Percentiles rank a stretch among this genome's conserved stretches.
Evolutionary conservation across 2,329 filamentous ascomycete species (phyloP).

Genomic region (Cordyceps pruinosa): DNA sequence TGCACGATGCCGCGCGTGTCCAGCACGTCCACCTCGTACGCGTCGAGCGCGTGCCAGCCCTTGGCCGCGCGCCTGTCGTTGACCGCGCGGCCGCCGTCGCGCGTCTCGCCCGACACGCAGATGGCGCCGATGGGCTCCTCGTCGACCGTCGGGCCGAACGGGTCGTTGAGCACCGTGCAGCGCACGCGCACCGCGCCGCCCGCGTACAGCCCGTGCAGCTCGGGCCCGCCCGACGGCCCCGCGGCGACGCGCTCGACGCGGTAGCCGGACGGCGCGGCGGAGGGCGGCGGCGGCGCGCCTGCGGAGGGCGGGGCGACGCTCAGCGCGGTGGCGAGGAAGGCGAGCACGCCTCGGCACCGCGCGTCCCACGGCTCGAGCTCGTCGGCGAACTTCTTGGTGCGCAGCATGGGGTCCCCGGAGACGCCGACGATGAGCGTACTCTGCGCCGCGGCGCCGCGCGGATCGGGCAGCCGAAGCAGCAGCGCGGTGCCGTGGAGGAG

Average conservation of each 20-base stretch:
- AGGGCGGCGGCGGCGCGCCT: background rate
- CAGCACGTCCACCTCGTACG: constrained; percentile 87
- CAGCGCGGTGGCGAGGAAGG: constrained; percentile 64
- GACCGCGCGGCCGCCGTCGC: constrained; percentile 73
- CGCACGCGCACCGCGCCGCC: constrained; percentile 58
- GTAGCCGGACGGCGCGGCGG: background rate
- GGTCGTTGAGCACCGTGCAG: constrained; percentile 79
- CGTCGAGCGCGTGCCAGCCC: constrained; percentile 67
- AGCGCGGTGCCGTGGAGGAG: constrained; percentile 82
- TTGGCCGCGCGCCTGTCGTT: constrained; percentile 73
- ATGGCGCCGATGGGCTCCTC: constrained; percentile 71
- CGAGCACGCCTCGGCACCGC: constrained; percentile 61
- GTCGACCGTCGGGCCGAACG: constrained; percentile 85
- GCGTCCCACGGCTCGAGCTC: constrained; percentile 73
- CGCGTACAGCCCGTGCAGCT: constrained; percentile 46
- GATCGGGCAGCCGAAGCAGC: constrained; percentile 50
- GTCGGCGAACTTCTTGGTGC: constrained; percentile 82
- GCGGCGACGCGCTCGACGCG: background rate
- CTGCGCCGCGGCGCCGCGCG: constrained; percentile 28
- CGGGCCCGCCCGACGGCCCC: constrained; percentile 16
- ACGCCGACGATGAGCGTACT: constrained; percentile 73
- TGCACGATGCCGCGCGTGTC: constrained; percentile 43
- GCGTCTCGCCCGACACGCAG: constrained; percentile 83
- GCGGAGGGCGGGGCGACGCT: constrained; percentile 30
- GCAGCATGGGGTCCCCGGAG: constrained; percentile 77